Conservation (phyloP, 2,329 filamentous ascomycete genomes). For the Purpureocillium takamizusanense region DNA sequence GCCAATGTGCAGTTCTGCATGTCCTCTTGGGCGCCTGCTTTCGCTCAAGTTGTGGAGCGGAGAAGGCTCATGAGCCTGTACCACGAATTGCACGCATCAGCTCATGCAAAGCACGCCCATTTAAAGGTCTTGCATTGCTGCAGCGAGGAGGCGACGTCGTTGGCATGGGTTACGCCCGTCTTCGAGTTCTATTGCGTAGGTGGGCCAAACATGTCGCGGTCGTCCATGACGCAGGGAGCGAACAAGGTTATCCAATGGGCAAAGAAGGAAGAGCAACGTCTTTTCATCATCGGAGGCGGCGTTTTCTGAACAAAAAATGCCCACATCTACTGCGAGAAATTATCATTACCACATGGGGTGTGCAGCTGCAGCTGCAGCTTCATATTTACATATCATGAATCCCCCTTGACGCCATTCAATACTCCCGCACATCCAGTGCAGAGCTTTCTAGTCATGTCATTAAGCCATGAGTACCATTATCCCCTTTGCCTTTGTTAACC, state of each 20-base stretch:
- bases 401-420: neutral
- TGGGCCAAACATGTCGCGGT: constrained; percentile 56
- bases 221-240: constrained; percentile 70
- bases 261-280: constrained; percentile 78
- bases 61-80: constrained; percentile 77
- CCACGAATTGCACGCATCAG: constrained; percentile 69
- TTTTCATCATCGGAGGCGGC: constrained; percentile 97
- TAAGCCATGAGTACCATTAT: neutral
- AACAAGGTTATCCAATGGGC: constrained; percentile 90
- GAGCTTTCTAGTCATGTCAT: neutral
- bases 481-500: too few species aligned
- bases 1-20: constrained; percentile 94
- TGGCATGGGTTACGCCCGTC: constrained; percentile 83
- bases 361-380: neutral
- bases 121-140: constrained; percentile 80
- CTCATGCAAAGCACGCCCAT: constrained; percentile 78
- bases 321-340: neutral
- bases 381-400: neutral
- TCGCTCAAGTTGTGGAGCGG: constrained; percentile 46
- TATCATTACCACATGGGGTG: constrained; percentile 1
- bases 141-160: constrained; percentile 63
- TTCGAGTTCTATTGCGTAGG: constrained; percentile 97
- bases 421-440: neutral
- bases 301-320: constrained; percentile 46
- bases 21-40: constrained; percentile 68